These are phyloP conservation scores for Aaosphaeria pasadenensis DNA, from an alignment of 2,329 filamentous ascomycete genomes.

Conservation along the genomic window DNA sequence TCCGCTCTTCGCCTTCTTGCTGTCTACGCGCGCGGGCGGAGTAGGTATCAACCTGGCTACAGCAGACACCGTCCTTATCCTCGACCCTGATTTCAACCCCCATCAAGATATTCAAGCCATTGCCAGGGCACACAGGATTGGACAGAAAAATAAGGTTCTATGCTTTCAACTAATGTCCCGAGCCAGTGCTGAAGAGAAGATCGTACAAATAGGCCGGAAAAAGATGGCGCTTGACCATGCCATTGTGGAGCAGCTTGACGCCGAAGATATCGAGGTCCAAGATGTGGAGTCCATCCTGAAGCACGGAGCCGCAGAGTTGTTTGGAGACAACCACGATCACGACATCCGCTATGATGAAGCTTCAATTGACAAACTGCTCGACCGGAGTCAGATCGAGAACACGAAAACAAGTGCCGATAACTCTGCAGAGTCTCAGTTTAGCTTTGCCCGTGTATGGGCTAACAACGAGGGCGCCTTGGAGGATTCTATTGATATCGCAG, in stretches of 20 bases:
- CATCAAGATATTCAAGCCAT: conserved; percentile 97
- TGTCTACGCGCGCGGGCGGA: conserved; percentile 91
- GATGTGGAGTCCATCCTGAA: conserved; percentile 86
- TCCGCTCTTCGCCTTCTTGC: conserved; percentile 79
- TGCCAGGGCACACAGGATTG: conserved; percentile 91
- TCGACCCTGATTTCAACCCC: conserved; percentile 96
- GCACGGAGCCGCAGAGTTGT: conserved; percentile 83
- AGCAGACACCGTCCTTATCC: conserved; percentile 95
- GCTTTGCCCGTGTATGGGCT: conserved; percentile 87
- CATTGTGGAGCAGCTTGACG: conserved; percentile 87
- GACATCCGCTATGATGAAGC: conserved; percentile 79
- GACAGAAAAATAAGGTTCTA: conserved; percentile 91
- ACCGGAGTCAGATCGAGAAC: conserved; percentile 77
- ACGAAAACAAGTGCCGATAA: conserved; percentile 62
- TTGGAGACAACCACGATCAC: conserved; percentile 68
- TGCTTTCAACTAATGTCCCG: conserved; percentile 95
- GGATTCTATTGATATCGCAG: conserved; percentile 57
- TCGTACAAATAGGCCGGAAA: conserved; percentile 90
- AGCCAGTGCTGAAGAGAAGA: conserved; percentile 86
- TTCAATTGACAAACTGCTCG: conserved; percentile 86
- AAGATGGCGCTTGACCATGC: conserved; percentile 97
- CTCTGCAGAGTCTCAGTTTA: conserved; percentile 76
- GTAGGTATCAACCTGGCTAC: conserved; percentile 97
- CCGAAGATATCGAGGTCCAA: conserved; percentile 72
- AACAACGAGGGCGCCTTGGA: conserved; percentile 71